Conservation (phyloP, 1,284 basidiomycete genomes). For the Marasmius oreades region DNA sequence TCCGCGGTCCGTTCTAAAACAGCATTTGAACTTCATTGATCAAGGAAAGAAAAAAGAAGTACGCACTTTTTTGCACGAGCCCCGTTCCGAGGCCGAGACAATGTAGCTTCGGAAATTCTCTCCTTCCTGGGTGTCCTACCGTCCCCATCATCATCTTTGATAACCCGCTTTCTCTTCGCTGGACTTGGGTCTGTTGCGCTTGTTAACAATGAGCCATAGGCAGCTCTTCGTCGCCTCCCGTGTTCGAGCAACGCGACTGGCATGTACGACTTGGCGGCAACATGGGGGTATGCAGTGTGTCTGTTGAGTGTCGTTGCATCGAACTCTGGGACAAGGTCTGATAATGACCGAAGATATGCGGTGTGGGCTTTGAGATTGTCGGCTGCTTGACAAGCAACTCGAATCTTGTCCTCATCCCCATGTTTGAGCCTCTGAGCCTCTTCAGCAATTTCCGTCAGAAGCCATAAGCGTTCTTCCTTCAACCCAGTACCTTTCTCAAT, state of each 20-base stretch:
- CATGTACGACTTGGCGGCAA: constrained; percentile 61
- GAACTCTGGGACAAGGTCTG: constrained; percentile 66
- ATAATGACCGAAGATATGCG: constrained; percentile 61
- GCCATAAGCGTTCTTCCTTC: constrained; percentile 81
- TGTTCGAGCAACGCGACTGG: constrained; percentile 56
- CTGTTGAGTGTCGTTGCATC: constrained; percentile 56
- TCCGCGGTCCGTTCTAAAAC: constrained; percentile 53
- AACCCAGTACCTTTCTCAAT: constrained; percentile 67
- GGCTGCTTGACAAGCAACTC: constrained; percentile 91
- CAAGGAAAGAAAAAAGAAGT: constrained; percentile 7
- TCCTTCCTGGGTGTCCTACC: constrained; percentile 45
- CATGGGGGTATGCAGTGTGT: constrained; percentile 71
- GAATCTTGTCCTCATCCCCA: constrained; percentile 98
- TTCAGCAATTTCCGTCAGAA: constrained; percentile 91
- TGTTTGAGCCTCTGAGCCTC: constrained; percentile 90
- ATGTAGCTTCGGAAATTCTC: constrained; percentile 35
- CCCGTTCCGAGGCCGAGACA: constrained; percentile 44
- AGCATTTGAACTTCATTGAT: constrained; percentile 8
- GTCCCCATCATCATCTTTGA: constrained; percentile 59
- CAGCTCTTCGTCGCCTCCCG: constrained; percentile 51
- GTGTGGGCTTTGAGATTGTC: constrained; percentile 82
- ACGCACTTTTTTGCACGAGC: constrained; percentile 59
- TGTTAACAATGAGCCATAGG: constrained; percentile 45
- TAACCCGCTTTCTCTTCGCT: constrained; percentile 55
- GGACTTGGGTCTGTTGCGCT: constrained; percentile 51